These are phyloP conservation scores for Xylaria palmicola DNA, from an alignment of 495 filamentous ascomycete species.

Conservation along the genomic window DNA sequence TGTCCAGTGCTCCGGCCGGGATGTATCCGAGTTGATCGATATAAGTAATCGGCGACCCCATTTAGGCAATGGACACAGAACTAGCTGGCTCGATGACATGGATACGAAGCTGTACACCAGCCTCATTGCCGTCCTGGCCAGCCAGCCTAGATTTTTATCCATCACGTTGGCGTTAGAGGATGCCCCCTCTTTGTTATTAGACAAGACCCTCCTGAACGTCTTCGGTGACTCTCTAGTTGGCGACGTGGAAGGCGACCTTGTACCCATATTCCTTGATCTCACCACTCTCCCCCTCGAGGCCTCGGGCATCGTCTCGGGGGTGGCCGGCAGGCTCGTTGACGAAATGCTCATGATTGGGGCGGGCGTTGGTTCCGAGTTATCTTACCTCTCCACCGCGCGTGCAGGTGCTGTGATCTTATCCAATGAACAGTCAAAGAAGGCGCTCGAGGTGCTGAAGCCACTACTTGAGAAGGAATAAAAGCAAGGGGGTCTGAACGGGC, in stretches of 20 bases:
- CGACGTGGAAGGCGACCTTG: conserved; percentile 72
- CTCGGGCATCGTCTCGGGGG: conserved; percentile 90
- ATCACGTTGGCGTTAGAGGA: conserved; percentile 84
- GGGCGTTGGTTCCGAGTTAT: conserved; percentile 71
- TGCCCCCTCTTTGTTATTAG: conserved; percentile 77
- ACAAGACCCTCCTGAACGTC: conserved; percentile 65
- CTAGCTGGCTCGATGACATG: conserved; percentile 49
- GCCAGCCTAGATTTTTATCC: conserved; percentile 76
- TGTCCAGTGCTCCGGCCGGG: conserved; percentile 75
- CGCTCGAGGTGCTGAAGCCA: conserved; percentile 64
- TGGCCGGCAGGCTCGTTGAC: conserved; percentile 73
- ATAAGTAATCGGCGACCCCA: conserved; percentile 25
- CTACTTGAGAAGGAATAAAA: conserved; percentile 35
- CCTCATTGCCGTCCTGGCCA: conserved; percentile 65
- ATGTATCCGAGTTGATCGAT: conserved; percentile 33
- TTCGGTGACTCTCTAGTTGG: conserved; percentile 74
- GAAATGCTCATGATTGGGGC: conserved; percentile 48
- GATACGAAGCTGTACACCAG: conserved; percentile 66
- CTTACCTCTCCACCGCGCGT: conserved; percentile 83
- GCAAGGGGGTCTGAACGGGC: neutral
- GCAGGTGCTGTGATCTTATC: conserved; percentile 89
- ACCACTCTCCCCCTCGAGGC: conserved; percentile 79
- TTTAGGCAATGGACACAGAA: conserved; percentile 29
- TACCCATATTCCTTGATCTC: conserved; percentile 89
- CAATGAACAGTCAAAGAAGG: conserved; percentile 65